These are phyloP conservation scores for Podaxis sp. DNA, from an alignment of 768 basidiomycete genomes.

Conservation along the genomic window DNA sequence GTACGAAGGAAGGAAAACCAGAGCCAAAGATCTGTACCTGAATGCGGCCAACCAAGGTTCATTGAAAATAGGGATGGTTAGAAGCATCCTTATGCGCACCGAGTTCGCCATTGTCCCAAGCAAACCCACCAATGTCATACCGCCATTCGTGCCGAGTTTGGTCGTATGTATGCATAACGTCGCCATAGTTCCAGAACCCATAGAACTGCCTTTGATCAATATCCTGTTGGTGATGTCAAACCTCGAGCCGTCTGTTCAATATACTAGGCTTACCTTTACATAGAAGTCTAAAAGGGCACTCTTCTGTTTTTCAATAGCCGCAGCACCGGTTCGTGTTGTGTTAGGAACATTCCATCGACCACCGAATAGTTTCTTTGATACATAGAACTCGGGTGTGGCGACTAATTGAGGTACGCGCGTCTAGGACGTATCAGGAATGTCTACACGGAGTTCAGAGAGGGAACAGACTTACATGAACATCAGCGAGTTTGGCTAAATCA, in stretches of 20 bases:
- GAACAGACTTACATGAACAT: constrained; percentile 26
- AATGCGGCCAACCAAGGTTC: not conserved
- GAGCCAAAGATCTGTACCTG: constrained; percentile 37
- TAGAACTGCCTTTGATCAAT: constrained; percentile 36
- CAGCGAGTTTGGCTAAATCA: constrained; percentile 29
- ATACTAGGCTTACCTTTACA: constrained; percentile 23
- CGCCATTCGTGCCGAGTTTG: constrained; percentile 39
- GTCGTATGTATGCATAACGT: constrained; percentile 41
- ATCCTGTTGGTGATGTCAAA: constrained; percentile 22
- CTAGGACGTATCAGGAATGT: constrained; percentile 18
- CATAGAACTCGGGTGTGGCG: constrained; percentile 35
- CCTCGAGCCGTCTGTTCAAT: not conserved
- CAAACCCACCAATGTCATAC: constrained; percentile 37
- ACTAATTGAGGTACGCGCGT: constrained; percentile 33
- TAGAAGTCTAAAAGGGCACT: constrained; percentile 38
- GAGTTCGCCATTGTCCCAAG: constrained; percentile 39
- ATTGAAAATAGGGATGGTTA: not conserved
- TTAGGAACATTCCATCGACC: constrained; percentile 38
- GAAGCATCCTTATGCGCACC: constrained; percentile 20
- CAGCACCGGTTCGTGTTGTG: constrained; percentile 29
- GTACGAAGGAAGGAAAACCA: constrained; percentile 43
- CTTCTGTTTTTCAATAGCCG: constrained; percentile 34
- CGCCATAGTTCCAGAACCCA: constrained; percentile 40
- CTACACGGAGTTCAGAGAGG: not conserved
- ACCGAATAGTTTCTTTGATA: constrained; percentile 34